Evolutionary conservation across 2,329 filamentous ascomycete species (phyloP), one percentile per base, ranked within the genome.

Genomic region (Berkeleyomyces basicola): DNA sequence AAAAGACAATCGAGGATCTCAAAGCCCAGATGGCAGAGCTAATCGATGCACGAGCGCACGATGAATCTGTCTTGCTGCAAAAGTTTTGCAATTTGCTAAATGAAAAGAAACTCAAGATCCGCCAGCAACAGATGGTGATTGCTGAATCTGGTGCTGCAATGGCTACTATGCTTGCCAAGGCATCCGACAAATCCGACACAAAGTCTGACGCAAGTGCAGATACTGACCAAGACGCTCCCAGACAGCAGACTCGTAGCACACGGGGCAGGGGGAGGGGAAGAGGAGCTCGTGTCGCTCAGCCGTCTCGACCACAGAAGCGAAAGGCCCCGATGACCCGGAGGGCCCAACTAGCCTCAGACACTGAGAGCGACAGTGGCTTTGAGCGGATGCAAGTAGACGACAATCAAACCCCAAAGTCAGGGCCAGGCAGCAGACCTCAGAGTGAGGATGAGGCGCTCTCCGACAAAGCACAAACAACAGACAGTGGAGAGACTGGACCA

Each of bases 71-170:
- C 16, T 73, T 91, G 63, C 72, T 91, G 1, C 79, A 81, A 65
- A 89, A 88, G 70, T 89, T 89, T 67, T 79, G 82, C 62, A 76
- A 81, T 62, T 75, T 92, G 1, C 74, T 91, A 1, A 91, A 91
- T 67, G 82, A 86, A 70, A 92, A 92, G 75, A 91, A 91, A 72
- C 75, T 85, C 61, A 90, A 88, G 72, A 90, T 91, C 59, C 75
- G 87, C 51, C 81, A 90, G 68, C 86, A 90, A 72, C 83, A 87
- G 68, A 78, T 36, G 7, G 33, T 51, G 23, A 59, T 59, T 37
- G 51, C 61, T 14, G 62, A 64, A 31, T 49, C 61, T 14, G 42
- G 37, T 9, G 36, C 46, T 33, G 55, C 31, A 5, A 47, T 36
- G 5, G 44, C 44, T 39, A 43, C 37, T 37, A 36, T 39, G 10